Evolutionary conservation across 2,329 filamentous ascomycete species (phyloP), one percentile per base, ranked within the genome.

Genomic region (Neobulgaria alba): DNA sequence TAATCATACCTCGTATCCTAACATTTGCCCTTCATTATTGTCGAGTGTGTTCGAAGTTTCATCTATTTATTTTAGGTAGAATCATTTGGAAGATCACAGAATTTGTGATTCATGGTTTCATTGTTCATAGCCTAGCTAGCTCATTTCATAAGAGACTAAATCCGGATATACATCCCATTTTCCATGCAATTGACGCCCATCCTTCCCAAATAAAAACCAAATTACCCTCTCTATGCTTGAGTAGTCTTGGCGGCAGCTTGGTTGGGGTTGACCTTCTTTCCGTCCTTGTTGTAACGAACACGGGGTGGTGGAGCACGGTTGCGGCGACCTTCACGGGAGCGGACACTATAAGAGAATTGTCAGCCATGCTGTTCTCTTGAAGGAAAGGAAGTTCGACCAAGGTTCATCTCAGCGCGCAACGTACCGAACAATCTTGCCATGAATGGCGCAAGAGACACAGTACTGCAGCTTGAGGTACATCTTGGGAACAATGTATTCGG

Each of bases 401-500:
- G 74, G 73, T 63, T 77, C 73, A 66, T 73, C 71, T 70, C 63
- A 69, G 69, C 63, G 50, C 45, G 39, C 67, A 68, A 79, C 89
- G 72, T 92, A 96, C 90, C 92, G 90, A 73, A 98, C 93, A 71
- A 98, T 98, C 85, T 98, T 98, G 80, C 92, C 92, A 80, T 98
- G 92, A 60, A 98, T 98, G 66, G 92, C 92, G 75, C 92, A 98
- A 72, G 90, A 96, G 67, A 98, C 92, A 72, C 92, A 98, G 87
- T 98, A 98, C 79, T 98, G 92, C 70, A 98, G 84, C 85, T 98
- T 98, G 75, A 98, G 79, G 86, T 98, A 98, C 93, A 98, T 98
- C 86, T 98, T 98, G 74, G 92, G 92, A 65, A 98, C 90, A 61
- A 88, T 89, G 80, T 98, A 98, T 77, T 98, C 92, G 64, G 85